phyloP scores from a whole-genome alignment of 2,329 filamentous ascomycete species.

The Colletotrichum spaethianum region DNA sequence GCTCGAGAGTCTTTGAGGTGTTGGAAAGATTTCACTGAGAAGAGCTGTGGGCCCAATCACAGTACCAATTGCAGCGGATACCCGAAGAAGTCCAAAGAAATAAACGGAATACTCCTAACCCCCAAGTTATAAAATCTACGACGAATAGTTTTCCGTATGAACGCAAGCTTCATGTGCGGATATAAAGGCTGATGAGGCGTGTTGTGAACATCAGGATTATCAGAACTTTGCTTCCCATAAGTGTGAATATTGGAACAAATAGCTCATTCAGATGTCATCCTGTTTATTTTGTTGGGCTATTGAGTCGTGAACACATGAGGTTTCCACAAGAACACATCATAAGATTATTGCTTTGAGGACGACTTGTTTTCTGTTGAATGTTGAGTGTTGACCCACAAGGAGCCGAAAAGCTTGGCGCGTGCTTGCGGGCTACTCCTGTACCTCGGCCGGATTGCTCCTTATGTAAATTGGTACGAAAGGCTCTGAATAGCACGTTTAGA shows the following conservation, averaged over 20 bases:
- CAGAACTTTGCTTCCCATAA: background rate
- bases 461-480: background rate
- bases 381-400: slow-evolving; percentile 9
- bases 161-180: too few relatives aligned
- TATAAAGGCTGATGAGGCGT: too few relatives aligned
- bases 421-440: background rate
- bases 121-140: background rate
- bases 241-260: too few relatives aligned
- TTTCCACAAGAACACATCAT: background rate
- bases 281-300: too few relatives aligned
- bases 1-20: rapidly evolving
- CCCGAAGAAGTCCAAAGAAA: background rate
- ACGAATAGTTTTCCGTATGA: background rate
- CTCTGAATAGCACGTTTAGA: background rate
- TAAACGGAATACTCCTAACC: background rate
- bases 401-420: background rate
- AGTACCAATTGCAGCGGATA: background rate
- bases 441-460: slow-evolving; percentile 9
- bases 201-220: background rate
- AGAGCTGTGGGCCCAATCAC: too few relatives aligned
- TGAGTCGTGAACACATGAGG: too few relatives aligned
- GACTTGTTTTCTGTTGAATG: slow-evolving; percentile 9
- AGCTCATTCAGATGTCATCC: too few relatives aligned
- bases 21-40: background rate
- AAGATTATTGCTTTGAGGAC: background rate